Evolutionary conservation across 169 alveolate genomes (phyloP).

Genomic region (Plasmodium knowlesi): DNA sequence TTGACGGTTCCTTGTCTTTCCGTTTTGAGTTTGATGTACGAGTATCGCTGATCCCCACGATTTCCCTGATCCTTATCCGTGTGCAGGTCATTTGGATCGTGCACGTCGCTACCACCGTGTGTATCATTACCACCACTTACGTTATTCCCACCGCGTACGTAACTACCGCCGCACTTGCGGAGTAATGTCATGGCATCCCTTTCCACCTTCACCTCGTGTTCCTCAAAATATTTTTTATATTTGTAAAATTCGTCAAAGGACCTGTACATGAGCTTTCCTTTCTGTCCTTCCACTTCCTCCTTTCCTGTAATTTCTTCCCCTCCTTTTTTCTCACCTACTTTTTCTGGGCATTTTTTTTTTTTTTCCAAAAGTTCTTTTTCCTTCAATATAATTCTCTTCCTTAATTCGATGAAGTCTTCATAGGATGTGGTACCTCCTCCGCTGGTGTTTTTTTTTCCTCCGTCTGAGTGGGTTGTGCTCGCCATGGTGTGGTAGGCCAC

Average conservation of each 20-base stretch:
- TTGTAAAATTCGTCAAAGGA: slow-evolving; percentile 69
- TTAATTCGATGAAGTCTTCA: slow-evolving; percentile 30
- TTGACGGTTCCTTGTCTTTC: slow-evolving; percentile 73
- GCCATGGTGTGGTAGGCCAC: background rate
- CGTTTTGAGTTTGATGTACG: slow-evolving; percentile 46
- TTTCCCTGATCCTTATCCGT: background rate
- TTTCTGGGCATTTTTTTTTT: background rate
- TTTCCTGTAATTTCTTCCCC: background rate
- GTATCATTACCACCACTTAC: background rate
- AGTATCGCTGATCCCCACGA: slow-evolving; percentile 16
- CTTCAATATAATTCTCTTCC: slow-evolving; percentile 22
- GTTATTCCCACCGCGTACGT: background rate
- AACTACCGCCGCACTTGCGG: background rate
- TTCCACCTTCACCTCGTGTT: slow-evolving; percentile 24
- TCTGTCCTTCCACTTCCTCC: background rate
- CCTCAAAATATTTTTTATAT: slow-evolving; percentile 59
- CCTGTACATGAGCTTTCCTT: slow-evolving; percentile 34
- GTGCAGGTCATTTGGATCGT: background rate
- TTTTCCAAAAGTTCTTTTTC: slow-evolving; percentile 50
- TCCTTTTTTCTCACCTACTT: background rate
- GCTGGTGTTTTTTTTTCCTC: background rate
- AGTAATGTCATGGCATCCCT: slow-evolving; percentile 32
- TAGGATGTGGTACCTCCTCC: background rate
- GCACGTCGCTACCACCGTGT: background rate
- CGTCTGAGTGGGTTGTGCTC: background rate